Base-by-base conservation (phyloP, 768 basidiomycete species). In the Lentinula boryana region DNA sequence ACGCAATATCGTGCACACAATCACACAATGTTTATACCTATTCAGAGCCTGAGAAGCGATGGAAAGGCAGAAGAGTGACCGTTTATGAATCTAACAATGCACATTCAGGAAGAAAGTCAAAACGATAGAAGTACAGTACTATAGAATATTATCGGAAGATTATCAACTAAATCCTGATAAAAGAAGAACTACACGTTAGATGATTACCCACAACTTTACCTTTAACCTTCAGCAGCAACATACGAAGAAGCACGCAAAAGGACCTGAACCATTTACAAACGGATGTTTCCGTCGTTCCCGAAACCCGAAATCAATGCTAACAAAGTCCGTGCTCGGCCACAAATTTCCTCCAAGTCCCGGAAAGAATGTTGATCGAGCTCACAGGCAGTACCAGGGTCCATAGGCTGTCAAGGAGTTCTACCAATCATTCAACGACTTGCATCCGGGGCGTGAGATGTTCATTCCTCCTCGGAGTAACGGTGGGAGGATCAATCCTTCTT, bases 381-480 rank as follows among this genome's bases (percentile, higher is more conserved):
- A 48, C 46, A 48, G 46, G 21, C 46, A 4, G 4, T 23, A 23
- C 46, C 46, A 48, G 21, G 46, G 18, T 48, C 13, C n/a, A 43
- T n/a, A 15, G 16, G 6, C 16, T 21, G 46, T n/a, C 46, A 48
- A 18, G 18, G 21, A 23, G 21, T 15, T 56, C 68, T 78, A 92
- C 91, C 91, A 93, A 63, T 91, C 88, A 67, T 88, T 77, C 9
- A 93, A 75, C 43, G 80, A 78, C 63, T 81, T 79, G 69, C 84
- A 85, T 27, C 85, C 84, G n/a, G 88, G 88, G 55, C 82, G 75
- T 23, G 80, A 76, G 63, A 98, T 80, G 67, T 95, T 91, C 59
- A 94, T 72, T 0, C 94, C 96, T 4, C 91, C 93, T 12, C 96
- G 85, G 49, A 98, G 79, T 16, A 98, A 80, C 13, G 89, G 83